A percentile compares a stretch with the other conserved stretches of the same genome.
Conservation (phyloP, 352 stramenopile species). For the Phytopythium sindhum region DNA sequence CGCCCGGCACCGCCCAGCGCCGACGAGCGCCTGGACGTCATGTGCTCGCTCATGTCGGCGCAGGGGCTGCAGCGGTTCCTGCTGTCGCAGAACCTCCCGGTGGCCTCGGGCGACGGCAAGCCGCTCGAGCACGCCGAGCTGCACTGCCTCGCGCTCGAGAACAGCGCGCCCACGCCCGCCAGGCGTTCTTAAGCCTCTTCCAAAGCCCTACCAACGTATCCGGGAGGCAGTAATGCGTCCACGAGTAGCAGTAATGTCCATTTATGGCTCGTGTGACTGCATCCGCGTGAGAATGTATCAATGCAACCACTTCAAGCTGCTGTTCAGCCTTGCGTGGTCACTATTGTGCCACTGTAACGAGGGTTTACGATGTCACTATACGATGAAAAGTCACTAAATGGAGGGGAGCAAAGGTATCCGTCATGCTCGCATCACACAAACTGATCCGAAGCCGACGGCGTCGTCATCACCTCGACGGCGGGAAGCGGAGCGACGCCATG, state of each 20-base stretch:
- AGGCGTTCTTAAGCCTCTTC: not conserved
- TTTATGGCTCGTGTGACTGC: not conserved
- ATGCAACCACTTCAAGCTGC: not conserved
- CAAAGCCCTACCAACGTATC: no score
- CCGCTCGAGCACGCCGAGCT: constrained; percentile 51
- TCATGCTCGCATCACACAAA: no score
- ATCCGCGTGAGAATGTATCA: not conserved
- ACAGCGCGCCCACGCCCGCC: constrained; percentile 6
- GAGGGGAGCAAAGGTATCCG: not conserved
- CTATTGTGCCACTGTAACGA: not conserved
- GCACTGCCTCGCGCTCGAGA: constrained; percentile 38
- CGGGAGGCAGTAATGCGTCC: no score
- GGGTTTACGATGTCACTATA: not conserved
- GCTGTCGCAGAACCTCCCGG: constrained; percentile 49
- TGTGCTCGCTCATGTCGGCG: constrained; percentile 77
- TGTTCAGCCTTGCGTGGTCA: not conserved
- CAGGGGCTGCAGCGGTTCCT: constrained; percentile 63
- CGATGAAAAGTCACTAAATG: not conserved
- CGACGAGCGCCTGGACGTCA: constrained; percentile 55
- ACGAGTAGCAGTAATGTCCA: not conserved
- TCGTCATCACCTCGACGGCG: no score
- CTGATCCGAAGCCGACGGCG: no score
- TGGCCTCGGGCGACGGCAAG: constrained; percentile 16
- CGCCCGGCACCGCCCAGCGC: not conserved
- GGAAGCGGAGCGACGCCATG: not conserved